phyloP scores from a whole-genome alignment of 176 grass and related monocot genomes.

The Musa beccarii region DNA sequence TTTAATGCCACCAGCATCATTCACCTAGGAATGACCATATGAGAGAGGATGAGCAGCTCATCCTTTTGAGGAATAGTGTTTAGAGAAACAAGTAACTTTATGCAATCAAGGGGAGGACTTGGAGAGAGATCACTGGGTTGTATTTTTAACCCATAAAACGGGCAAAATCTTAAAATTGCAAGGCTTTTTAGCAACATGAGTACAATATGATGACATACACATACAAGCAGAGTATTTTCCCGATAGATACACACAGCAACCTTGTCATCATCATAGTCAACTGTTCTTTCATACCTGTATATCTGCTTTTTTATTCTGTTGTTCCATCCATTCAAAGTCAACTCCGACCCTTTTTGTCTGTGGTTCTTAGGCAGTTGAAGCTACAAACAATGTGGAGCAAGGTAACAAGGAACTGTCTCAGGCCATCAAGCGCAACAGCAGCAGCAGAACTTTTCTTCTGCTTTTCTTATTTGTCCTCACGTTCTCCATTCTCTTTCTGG shows the following conservation, averaged over 20 bases:
- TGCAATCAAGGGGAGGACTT: no score
- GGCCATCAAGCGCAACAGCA: constrained; percentile 79
- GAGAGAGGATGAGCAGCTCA: no score
- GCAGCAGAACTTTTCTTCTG: constrained; percentile 90
- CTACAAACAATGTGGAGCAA: constrained; percentile 81
- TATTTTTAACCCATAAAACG: no score
- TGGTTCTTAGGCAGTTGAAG: constrained; percentile 64
- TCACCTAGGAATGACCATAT: no score
- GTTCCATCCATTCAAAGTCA: background rate
- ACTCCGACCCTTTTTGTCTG: background rate
- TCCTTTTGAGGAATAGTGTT: no score
- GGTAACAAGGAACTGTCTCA: constrained; percentile 85
- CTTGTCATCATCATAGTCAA: background rate
- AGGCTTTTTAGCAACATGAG: no score
- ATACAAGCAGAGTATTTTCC: no score
- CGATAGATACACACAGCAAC: background rate
- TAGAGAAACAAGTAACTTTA: no score
- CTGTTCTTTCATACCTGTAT: background rate
- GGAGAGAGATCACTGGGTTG: no score
- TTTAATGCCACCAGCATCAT: no score
- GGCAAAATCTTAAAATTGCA: no score
- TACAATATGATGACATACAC: no score
- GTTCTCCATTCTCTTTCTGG: constrained; percentile 83
- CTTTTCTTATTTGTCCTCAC: constrained; percentile 98
- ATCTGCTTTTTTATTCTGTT: background rate